Evolutionary conservation across 805 yeast genomes (phyloP).

Genomic region (Blastobotrys terrestris): DNA sequence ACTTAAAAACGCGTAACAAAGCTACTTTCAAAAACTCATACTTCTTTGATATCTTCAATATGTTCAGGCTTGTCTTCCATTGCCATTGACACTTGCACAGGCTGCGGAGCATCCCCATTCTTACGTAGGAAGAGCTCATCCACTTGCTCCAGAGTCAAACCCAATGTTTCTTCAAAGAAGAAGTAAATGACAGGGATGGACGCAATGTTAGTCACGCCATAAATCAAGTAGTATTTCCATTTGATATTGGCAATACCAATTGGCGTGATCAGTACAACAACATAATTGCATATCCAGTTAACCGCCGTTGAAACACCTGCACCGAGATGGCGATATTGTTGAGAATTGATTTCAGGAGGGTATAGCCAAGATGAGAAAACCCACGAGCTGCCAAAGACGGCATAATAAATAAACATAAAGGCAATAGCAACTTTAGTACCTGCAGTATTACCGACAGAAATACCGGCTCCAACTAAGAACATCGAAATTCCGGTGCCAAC

Average conservation of each 20-base stretch:
- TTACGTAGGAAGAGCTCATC: slow-evolving; percentile 43
- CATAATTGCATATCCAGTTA: slow-evolving; percentile 58
- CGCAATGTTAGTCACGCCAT: slow-evolving; percentile 51
- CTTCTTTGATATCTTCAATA: not conserved
- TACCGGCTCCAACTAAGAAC: slow-evolving; percentile 7
- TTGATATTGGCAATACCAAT: slow-evolving; percentile 37
- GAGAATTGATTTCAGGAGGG: slow-evolving; percentile 59
- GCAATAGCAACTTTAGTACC: slow-evolving; percentile 9
- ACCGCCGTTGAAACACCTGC: slow-evolving; percentile 56
- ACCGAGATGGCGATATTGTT: slow-evolving; percentile 53
- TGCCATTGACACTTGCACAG: not conserved
- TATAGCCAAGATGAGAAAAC: slow-evolving; percentile 58
- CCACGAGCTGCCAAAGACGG: slow-evolving; percentile 47
- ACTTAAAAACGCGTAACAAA: not conserved
- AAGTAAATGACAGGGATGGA: slow-evolving; percentile 56
- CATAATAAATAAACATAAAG: slow-evolving; percentile 14
- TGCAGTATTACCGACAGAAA: slow-evolving; percentile 7
- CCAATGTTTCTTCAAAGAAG: slow-evolving; percentile 69
- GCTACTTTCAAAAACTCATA: not conserved
- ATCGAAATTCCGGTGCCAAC: slow-evolving; percentile 8
- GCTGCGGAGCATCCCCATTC: not conserved
- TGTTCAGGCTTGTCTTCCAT: not conserved
- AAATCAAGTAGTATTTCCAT: slow-evolving; percentile 63
- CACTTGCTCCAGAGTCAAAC: slow-evolving; percentile 64
- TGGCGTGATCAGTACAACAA: slow-evolving; percentile 61